These are phyloP conservation scores for Pythium chondricola DNA, from an alignment of 352 stramenopile genomes.

Conservation along the genomic window DNA sequence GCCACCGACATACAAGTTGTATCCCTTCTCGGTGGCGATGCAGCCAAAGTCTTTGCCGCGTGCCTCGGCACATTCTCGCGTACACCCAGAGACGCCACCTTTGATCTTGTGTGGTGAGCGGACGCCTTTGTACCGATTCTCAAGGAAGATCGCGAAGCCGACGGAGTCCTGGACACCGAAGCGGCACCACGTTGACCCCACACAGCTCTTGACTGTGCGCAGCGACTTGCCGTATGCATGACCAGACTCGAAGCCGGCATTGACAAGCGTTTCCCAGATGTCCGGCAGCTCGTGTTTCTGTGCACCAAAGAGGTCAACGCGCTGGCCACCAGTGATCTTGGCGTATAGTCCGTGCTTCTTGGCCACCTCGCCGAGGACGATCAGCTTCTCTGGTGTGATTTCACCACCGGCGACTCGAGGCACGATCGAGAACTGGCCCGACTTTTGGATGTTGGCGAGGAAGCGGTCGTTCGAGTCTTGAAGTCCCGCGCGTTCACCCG, in stretches of 20 bases:
- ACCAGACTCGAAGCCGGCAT: constrained; percentile 87
- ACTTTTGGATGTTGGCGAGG: constrained; percentile 91
- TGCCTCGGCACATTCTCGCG: constrained; percentile 89
- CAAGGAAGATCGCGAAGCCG: constrained; percentile 86
- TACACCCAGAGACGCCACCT: constrained; percentile 85
- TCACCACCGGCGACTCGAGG: constrained; percentile 88
- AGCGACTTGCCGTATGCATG: constrained; percentile 92
- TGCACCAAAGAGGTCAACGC: constrained; percentile 90
- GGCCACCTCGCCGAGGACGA: constrained; percentile 81
- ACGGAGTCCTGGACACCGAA: constrained; percentile 90
- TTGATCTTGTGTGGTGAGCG: constrained; percentile 93
- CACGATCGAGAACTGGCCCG: constrained; percentile 90
- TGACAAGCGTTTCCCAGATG: constrained; percentile 90
- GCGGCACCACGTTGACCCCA: constrained; percentile 90
- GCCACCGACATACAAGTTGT: constrained; percentile 89
- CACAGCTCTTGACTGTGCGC: constrained; percentile 91
- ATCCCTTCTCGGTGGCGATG: constrained; percentile 90
- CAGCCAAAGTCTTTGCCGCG: constrained; percentile 91
- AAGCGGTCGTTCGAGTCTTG: constrained; percentile 92
- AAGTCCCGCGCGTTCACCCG: constrained; percentile 66
- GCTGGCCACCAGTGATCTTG: constrained; percentile 93
- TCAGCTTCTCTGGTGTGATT: constrained; percentile 87
- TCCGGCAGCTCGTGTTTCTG: constrained; percentile 87
- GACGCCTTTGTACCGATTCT: constrained; percentile 91
- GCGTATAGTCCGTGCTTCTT: constrained; percentile 90